Evolutionary conservation across 116 monocot species (phyloP), one percentile per base, ranked within the genome.

Genomic region (Trichopus zeylanicus): DNA sequence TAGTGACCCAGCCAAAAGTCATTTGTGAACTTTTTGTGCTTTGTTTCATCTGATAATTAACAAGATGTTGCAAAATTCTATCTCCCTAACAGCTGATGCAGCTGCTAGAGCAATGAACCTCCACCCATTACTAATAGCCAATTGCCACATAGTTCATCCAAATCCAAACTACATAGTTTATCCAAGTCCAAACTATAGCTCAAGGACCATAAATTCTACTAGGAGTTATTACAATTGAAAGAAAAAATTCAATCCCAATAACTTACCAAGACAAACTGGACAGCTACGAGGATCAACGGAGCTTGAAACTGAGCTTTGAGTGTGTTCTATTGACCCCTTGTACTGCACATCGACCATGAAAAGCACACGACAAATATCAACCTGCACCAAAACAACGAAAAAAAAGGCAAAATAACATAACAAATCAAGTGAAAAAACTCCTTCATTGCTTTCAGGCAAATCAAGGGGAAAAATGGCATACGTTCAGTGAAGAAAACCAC

Each of bases 231-330:
- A n/a, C n/a, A n/a, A n/a, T n/a, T n/a, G n/a, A n/a, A n/a, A n/a
- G n/a, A n/a, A n/a, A n/a, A n/a, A n/a, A n/a, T n/a, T n/a, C n/a
- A n/a, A n/a, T n/a, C n/a, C n/a, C n/a, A n/a, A n/a, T n/a, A 57
- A 68, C 80, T 74, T 70, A 97, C 97, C 91, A 66, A 91, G 97
- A 59, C 97, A 97, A 55, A 97, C 97, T 60, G 91, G 82, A 61
- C 97, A 97, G 47, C 73, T 68, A 51, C 78, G 72, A 64, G 75
- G 78, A 22, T 97, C 97, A 2, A 67, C 63, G 51, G 82, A 75
- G 53, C 67, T 92, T 30, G 74, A 54, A 49, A 78, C 23, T 26
- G 84, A 69, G 46, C 75, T 68, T 34, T 80, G 84, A 57, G 75
- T 59, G 69, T 79, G 91, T 57, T 98, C 88, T 29, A 98, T 85